phyloP scores from a whole-genome alignment of 2,329 filamentous ascomycete genomes.

The Fusarium albidum region DNA sequence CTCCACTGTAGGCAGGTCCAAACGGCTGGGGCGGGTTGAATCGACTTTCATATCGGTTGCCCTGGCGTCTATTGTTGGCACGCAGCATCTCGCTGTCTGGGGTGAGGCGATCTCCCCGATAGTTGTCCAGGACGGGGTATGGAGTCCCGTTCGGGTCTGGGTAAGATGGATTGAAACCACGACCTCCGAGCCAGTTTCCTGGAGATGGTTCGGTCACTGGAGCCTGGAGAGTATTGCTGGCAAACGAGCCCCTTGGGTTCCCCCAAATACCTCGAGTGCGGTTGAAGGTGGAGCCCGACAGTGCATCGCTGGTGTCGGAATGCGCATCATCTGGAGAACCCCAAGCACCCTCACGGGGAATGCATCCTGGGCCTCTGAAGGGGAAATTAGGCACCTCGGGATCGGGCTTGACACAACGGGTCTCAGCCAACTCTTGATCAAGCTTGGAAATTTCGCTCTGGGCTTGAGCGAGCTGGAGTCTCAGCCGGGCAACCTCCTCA shows the following conservation, averaged over 20 bases:
- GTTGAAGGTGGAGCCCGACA: conserved; percentile 60
- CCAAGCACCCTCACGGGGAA: conserved; percentile 59
- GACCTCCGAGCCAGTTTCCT: conserved; percentile 56
- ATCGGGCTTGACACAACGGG: conserved; percentile 66
- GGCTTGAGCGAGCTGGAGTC: conserved; percentile 75
- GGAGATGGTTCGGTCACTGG: conserved; percentile 48
- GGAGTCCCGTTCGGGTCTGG: conserved; percentile 48
- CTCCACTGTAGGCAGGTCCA: conserved; percentile 47
- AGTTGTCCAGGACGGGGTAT: conserved; percentile 50
- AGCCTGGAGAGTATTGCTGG: conserved; percentile 44
- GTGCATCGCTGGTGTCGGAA: conserved; percentile 64
- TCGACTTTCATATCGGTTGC: conserved; percentile 57
- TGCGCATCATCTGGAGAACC: conserved; percentile 60
- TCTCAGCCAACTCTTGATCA: conserved; percentile 74
- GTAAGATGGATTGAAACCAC: conserved; percentile 49
- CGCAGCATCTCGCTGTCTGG: conserved; percentile 60
- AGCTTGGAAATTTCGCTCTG: conserved; percentile 75
- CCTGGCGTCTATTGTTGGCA: conserved; percentile 53
- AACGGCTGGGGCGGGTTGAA: conserved; percentile 48
- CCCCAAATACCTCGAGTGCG: conserved; percentile 66
- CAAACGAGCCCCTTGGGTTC: conserved; percentile 54
- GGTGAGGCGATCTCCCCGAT: conserved; percentile 56
- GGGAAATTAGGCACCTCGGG: conserved; percentile 35
- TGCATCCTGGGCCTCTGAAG: conserved; percentile 30
- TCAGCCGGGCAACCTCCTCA: conserved; percentile 73